Percentiles rank a stretch among this genome's conserved stretches.
These are phyloP conservation scores for Solanum appendiculatum DNA, from an alignment of 257 asterid species.

Conservation along the genomic window DNA sequence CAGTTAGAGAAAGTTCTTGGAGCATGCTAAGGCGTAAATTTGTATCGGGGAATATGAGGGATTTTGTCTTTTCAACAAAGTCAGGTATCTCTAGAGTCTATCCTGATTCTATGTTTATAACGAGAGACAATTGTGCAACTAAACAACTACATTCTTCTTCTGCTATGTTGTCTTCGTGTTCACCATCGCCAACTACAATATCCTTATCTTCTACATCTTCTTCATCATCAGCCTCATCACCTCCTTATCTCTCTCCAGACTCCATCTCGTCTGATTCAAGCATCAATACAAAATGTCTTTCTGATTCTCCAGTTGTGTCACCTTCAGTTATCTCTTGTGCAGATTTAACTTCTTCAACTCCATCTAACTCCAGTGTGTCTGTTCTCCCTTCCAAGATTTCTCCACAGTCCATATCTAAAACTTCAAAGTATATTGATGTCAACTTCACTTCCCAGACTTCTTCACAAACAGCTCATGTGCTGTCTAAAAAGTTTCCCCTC, in stretches of 20 bases:
- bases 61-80: constrained; percentile 22
- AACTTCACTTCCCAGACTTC: constrained; percentile 27
- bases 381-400: constrained; percentile 26
- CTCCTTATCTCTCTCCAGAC: constrained; percentile 39
- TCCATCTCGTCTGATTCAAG: constrained; percentile 36
- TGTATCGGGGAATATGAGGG: constrained; percentile 29
- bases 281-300: constrained; percentile 18
- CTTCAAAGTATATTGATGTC: constrained; percentile 41
- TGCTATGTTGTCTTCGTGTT: constrained; percentile 13
- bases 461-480: constrained; percentile 15
- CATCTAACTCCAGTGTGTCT: constrained; percentile 15
- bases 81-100: constrained; percentile 24
- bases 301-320: constrained; percentile 33
- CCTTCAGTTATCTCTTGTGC: constrained; percentile 20
- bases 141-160: constrained; percentile 8
- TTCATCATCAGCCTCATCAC: constrained; percentile 24
- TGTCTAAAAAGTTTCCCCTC: constrained; percentile 23
- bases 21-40: constrained; percentile 29
- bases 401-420: constrained; percentile 35
- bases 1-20: constrained; percentile 39
- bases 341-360: constrained; percentile 19
- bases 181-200: constrained; percentile 12
- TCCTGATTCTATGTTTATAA: constrained; percentile 20
- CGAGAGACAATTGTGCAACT: constrained; percentile 4
- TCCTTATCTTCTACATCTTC: constrained; percentile 13